Conservation (phyloP, 495 filamentous ascomycete species). For the Paragyromitra xinjiangensis region DNA sequence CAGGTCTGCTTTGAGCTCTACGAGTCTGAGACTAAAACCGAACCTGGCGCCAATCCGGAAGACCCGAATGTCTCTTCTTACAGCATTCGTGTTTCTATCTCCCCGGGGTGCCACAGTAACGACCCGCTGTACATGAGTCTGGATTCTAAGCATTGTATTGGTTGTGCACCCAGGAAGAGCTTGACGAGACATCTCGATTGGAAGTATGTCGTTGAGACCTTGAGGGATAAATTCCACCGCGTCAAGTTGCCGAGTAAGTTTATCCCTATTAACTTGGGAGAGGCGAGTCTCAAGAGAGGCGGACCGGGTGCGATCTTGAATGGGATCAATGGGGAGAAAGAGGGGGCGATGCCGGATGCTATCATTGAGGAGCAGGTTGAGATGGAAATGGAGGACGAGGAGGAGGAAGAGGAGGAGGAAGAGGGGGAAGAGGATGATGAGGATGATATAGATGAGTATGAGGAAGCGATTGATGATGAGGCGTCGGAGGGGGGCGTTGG, state of each 20-base stretch:
- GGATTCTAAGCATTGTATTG: slow-evolving; percentile 93
- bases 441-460: not conserved
- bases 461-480: slow-evolving; percentile 16
- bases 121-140: slow-evolving; percentile 95
- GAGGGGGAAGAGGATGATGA: slow-evolving; percentile 15
- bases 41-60: slow-evolving; percentile 56
- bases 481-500: slow-evolving; percentile 13
- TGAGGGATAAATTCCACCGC: slow-evolving; percentile 91
- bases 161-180: slow-evolving; percentile 85
- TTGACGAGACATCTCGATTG: slow-evolving; percentile 92
- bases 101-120: slow-evolving; percentile 92
- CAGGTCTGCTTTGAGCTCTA: slow-evolving; percentile 98
- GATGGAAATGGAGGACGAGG: slow-evolving; percentile 27
- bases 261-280: slow-evolving; percentile 80
- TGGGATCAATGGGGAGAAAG: slow-evolving; percentile 20
- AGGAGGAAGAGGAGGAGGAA: slow-evolving; percentile 10
- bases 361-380: slow-evolving; percentile 49
- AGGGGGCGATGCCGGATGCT: slow-evolving; percentile 18
- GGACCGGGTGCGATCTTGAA: slow-evolving; percentile 11
- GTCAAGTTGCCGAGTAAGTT: slow-evolving; percentile 96
- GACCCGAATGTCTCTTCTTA: slow-evolving; percentile 81
- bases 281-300: slow-evolving; percentile 46
- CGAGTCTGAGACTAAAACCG: slow-evolving; percentile 72
- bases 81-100: slow-evolving; percentile 93
- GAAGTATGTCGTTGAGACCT: slow-evolving; percentile 92